Evolutionary conservation across 1,139 yeast species (phyloP), one percentile per base, ranked within the genome.

Genomic region (Trichomonascaceae sp.): DNA sequence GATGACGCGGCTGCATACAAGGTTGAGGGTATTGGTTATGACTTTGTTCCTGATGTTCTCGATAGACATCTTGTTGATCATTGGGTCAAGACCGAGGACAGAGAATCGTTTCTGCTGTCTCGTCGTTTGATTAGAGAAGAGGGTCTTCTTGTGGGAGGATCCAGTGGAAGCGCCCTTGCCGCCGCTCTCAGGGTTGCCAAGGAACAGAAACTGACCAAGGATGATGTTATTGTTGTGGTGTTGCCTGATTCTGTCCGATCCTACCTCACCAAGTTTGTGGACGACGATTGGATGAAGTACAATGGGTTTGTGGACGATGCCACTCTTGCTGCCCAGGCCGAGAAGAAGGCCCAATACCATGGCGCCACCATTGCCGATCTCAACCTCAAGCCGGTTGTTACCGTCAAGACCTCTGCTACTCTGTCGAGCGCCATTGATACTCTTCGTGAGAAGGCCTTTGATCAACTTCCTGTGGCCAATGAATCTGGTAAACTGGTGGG

Each of bases 21-120:
- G 52, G 93, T 82, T 32, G 94, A 82, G 62, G 94, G 94, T 58
- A 82, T 82, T 49, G 94, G 94, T 46, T 82, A 82, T 56, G 94
- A 82, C 59, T 82, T 82, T 53, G 66, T 82, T 42, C 94, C 94
- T 32, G 81, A 80, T 36, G 93, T 79, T 17, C 68, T 82, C 52
- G 65, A 76, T 53, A 71, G 93, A 59, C 51, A 60, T 17, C 57
- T 62, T 38, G 77, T 82, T 28, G 93, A 82, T 56, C 60, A 67
- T 41, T 82, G 94, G 94, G 69, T 77, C 64, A 82, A 82, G 67
- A 81, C 93, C 33, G 87, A 78, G 45, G 94, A 82, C 54, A 68
- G 76, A 40, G 87, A 78, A 44, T 74, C 92, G 25, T 82, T 82
- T 64, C 66, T 74, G 43, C 71, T 78, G 47, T 89, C 93, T 27